These are phyloP conservation scores for Sphagnum fallax DNA, from an alignment of 228 moss, liverwort and hornwort species.

Conservation along the genomic window DNA sequence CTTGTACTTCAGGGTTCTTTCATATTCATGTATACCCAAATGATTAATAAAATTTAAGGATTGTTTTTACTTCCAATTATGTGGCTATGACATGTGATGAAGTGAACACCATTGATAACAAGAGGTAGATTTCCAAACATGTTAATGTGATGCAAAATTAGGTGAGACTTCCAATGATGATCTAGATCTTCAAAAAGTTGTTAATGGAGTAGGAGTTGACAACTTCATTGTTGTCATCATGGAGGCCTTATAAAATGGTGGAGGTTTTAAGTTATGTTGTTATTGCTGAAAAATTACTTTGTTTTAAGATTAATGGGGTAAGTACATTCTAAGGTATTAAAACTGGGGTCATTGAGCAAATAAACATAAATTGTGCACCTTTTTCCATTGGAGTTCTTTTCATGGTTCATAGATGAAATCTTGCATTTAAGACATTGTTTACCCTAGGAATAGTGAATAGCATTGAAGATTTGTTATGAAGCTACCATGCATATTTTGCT, in stretches of 20 bases:
- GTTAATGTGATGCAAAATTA: background rate
- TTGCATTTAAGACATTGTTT: too few relatives aligned
- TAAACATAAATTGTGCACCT: background rate
- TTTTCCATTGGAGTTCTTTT: background rate
- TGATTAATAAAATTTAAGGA: too few relatives aligned
- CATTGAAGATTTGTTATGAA: background rate
- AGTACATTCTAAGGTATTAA: background rate
- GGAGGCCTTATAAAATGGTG: background rate
- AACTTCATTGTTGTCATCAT: background rate
- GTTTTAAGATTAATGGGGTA: background rate
- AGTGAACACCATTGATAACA: too few relatives aligned
- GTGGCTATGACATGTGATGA: too few relatives aligned
- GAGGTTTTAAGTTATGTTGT: background rate
- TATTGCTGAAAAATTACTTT: background rate
- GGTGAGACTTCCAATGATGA: background rate
- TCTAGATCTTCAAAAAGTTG: too few relatives aligned
- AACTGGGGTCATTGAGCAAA: background rate
- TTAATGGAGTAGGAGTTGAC: background rate
- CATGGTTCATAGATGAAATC: background rate
- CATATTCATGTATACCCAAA: too few relatives aligned
- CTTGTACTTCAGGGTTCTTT: too few relatives aligned
- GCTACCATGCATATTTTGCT: background rate
- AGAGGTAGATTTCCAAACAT: too few relatives aligned
- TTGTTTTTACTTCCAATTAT: too few relatives aligned
- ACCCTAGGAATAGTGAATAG: background rate